phyloP scores from a whole-genome alignment of 345 rosid species.

The Noccaea caerulescens region DNA sequence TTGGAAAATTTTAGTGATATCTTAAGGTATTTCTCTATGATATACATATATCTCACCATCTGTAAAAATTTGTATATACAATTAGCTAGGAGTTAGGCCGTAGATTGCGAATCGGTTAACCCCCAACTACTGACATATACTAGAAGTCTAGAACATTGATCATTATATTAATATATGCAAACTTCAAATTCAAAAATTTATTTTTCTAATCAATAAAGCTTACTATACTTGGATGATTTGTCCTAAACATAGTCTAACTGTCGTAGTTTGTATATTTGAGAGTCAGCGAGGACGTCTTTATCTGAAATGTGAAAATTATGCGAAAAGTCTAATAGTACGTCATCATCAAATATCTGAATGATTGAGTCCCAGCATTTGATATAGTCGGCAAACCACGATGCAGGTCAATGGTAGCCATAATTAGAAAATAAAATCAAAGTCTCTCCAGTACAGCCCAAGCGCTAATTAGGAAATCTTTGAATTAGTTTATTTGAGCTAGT shows the following conservation, averaged over 20 bases:
- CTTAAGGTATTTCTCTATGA: no score
- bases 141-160: not conserved
- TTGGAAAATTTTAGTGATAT: no score
- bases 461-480: conserved; percentile 8
- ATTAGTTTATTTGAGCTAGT: conserved; percentile 21
- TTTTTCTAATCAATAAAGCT: not conserved
- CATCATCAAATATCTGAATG: conserved; percentile 37
- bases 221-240: conserved; percentile 1
- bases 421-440: conserved; percentile 23
- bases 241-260: conserved; percentile 3
- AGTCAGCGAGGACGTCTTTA: conserved; percentile 40
- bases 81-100: no score
- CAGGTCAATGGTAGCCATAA: conserved; percentile 23
- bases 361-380: conserved; percentile 36
- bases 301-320: conserved; percentile 25
- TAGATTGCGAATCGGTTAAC: no score
- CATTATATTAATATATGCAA: not conserved
- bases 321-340: conserved; percentile 37
- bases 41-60: no score
- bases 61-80: not conserved
- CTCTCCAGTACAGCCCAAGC: conserved; percentile 34
- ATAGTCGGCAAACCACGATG: conserved; percentile 33
- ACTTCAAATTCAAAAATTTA: not conserved
- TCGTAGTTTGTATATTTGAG: conserved; percentile 9
- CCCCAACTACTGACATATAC: not conserved